These are phyloP conservation scores for Conidiobolus coronatus DNA, from an alignment of 371 early-diverging fungal genomes.

Conservation along the genomic window DNA sequence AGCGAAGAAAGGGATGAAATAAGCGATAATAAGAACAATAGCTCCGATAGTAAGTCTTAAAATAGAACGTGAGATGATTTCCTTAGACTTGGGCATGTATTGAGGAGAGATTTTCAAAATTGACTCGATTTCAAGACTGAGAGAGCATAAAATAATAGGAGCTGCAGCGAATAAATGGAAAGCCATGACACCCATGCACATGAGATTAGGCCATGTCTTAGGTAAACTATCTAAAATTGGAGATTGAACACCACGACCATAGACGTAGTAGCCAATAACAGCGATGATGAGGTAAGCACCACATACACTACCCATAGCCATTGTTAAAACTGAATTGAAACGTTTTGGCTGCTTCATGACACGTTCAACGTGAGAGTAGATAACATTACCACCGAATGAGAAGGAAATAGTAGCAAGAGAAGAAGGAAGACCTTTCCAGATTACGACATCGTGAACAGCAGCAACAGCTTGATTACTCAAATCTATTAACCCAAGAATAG, in stretches of 20 bases:
- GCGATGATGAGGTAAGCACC: slow-evolving; percentile 48
- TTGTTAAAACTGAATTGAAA: slow-evolving; percentile 40
- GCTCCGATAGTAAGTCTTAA: slow-evolving; percentile 19
- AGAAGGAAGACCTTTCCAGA: slow-evolving; percentile 26
- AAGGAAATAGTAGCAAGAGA: slow-evolving; percentile 39
- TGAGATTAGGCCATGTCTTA: slow-evolving; percentile 13
- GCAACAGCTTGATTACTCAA: slow-evolving; percentile 9
- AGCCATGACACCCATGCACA: slow-evolving; percentile 10
- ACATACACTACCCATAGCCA: slow-evolving; percentile 42
- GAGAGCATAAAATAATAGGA: slow-evolving; percentile 21
- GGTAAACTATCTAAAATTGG: slow-evolving; percentile 50
- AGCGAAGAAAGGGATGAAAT: slow-evolving; percentile 40
- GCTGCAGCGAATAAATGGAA: slow-evolving; percentile 25
- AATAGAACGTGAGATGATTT: slow-evolving; percentile 16
- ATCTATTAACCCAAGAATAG: slow-evolving; percentile 16
- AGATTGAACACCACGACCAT: slow-evolving; percentile 30
- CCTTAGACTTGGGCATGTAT: slow-evolving; percentile 5
- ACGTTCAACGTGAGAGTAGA: slow-evolving; percentile 59
- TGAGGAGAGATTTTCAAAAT: slow-evolving; percentile 3
- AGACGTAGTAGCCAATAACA: slow-evolving; percentile 50
- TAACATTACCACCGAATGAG: slow-evolving; percentile 50
- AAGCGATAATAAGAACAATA: slow-evolving; percentile 19
- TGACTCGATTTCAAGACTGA: slow-evolving; percentile 14
- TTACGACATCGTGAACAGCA: slow-evolving; percentile 17
- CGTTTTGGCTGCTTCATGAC: slow-evolving; percentile 49